Evolutionary conservation across 352 stramenopile species (phyloP), one percentile per base, ranked within the genome.

Genomic region (Globisporangium cystogenes): DNA sequence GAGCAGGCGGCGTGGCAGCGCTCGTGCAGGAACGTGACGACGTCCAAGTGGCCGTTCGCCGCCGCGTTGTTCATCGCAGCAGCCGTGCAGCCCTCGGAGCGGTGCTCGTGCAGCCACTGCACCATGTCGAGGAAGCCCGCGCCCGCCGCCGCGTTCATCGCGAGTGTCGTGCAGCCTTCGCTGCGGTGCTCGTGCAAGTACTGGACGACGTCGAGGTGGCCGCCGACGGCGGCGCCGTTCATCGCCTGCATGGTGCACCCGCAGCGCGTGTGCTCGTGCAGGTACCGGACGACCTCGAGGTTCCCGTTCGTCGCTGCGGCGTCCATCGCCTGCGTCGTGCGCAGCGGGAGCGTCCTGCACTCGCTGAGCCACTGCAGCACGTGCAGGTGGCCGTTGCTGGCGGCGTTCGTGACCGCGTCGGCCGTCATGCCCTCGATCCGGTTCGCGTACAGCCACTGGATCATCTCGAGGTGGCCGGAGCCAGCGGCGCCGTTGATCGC

Each of bases 361-460:
- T 48, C 29, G 52, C 65, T 36, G 4, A 69, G 36, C 53, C 60
- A 69, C 18, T 39, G 20, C 10, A 64, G 20, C 1, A 67, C 44
- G 4, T 69, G 50, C 12, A 82, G 15, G 43, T 79, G 59, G 7
- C 72, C 72, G 33, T 79, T 82, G 1, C 52, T 48, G 2, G 72
- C 72, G 2, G 68, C 72, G n/a, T 70, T 62, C 15, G 76, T 58
- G 43, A 82, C 53, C 10, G 65, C 61, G 10, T 63, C 60, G 4
- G 54, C 68, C 35, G 67, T 68, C 21, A 67, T 51, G 6, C 47
- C 41, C 26, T 65, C 47, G 26, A 59, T 57, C 31, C 58, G 75
- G 50, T 77, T 51, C 12, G 55, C 33, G 11, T 63, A 65, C 1
- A 84, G 58, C 56, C 68, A 80, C 43, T 62, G 43, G 16, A 82